Conservation (phyloP, 2,329 filamentous ascomycete genomes). For the Fusarium liriodendri region DNA sequence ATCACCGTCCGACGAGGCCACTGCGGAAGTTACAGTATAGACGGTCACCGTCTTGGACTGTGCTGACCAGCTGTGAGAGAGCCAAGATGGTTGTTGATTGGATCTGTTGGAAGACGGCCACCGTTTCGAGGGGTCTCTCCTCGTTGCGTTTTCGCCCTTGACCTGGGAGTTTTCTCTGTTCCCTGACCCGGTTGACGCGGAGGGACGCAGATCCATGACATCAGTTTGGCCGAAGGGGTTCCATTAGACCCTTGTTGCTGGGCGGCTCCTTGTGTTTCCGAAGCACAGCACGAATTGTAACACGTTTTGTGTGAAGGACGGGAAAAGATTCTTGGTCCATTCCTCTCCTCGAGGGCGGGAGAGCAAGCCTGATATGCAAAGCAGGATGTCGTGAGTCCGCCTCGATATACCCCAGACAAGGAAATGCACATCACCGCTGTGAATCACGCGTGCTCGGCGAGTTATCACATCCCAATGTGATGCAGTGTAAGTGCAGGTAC, state of each 20-base stretch:
- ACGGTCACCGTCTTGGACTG: constrained; percentile 36
- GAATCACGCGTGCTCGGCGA: background rate
- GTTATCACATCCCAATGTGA: constrained; percentile 7
- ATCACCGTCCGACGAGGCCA: constrained; percentile 28
- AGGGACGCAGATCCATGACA: constrained; percentile 49
- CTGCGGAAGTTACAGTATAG: constrained; percentile 21
- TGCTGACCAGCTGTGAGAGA: constrained; percentile 12
- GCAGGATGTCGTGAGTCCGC: constrained; percentile 5
- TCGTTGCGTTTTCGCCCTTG: constrained; percentile 24
- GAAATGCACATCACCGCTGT: constrained; percentile 3
- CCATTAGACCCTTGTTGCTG: constrained; percentile 29
- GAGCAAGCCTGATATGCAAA: constrained; percentile 19
- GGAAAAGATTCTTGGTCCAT: constrained; percentile 9
- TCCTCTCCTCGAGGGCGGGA: background rate
- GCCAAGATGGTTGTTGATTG: constrained; percentile 23
- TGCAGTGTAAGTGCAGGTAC: constrained; percentile 23
- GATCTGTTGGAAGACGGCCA: constrained; percentile 30
- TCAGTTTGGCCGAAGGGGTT: constrained; percentile 40
- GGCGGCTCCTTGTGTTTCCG: constrained; percentile 30
- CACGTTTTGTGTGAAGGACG: constrained; percentile 12
- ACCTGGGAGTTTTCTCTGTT: background rate
- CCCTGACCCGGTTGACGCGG: constrained; percentile 24
- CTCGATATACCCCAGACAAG: background rate
- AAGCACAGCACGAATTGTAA: constrained; percentile 22
- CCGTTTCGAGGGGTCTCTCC: constrained; percentile 31